Evolutionary conservation across 2,329 filamentous ascomycete genomes (phyloP), one percentile per base, ranked within the genome.

Genomic region (Trichoderma koningiopsis): DNA sequence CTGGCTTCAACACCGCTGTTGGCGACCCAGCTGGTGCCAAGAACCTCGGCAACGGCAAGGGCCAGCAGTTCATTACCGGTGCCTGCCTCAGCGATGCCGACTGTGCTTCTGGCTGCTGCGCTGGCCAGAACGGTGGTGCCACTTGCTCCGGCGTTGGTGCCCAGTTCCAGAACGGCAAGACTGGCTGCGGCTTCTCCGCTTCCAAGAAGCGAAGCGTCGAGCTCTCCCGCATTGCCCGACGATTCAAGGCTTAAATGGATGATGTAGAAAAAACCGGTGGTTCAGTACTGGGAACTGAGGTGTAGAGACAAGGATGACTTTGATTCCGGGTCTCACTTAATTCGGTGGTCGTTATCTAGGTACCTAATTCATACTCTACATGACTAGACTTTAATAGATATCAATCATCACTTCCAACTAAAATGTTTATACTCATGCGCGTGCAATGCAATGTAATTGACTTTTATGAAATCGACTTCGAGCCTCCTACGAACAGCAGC

Each of bases 31-130:
- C 71, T 16, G 75, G 75, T 2, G 72, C 69, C 33, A 70, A 71
- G 65, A 75, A 74, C 67, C 72, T 76, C 22, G 75, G 75, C 1
- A 72, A 72, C 56, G 75, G 73, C 0, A 49, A 69, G 10, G 75
- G 73, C 5, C 56, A 69, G 58, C 76, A 77, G 65, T 77, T 77
- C 71, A 77, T 77, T 71, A 76, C 74, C 6, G 75, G 75, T 4
- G 68, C 62, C 8, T 77, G 76, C 67, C 16, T 71, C 11, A 70
- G 70, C 55, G 58, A 75, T 52, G 73, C 72, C 19, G 76, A 77
- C 68, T 79, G 77, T 63, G 74, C 73, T 2, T 77, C 77, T 22
- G 71, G 66, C n/a, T 79, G 77, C 73, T 79, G 77, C 47, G 77
- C 76, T 10, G 68, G 62, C 6, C 63, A 62, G 19, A 58, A 53